Evolutionary conservation across 768 basidiomycete genomes (phyloP).

Genomic region (Chalciporus piperatus): DNA sequence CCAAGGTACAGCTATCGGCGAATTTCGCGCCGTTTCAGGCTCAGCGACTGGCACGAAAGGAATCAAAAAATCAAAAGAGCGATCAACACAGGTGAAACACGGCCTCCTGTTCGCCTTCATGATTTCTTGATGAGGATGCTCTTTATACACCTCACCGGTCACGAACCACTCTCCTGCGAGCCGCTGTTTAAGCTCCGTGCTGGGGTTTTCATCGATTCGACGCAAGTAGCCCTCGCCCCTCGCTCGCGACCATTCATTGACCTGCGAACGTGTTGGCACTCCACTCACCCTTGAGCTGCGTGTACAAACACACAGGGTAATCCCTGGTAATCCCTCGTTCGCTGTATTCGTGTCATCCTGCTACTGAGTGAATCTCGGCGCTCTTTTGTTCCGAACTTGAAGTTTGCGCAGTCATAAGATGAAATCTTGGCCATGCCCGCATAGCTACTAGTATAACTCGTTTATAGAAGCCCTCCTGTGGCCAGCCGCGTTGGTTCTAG

Average conservation of each 20-base stretch:
- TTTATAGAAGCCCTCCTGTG: conserved; percentile 9
- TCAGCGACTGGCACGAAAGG: conserved; percentile 13
- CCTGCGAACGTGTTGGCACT: conserved; percentile 14
- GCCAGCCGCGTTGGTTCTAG: background rate
- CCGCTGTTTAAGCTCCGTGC: conserved; percentile 27
- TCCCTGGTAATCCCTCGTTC: conserved; percentile 7
- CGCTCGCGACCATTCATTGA: conserved; percentile 15
- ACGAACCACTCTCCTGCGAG: conserved; percentile 5
- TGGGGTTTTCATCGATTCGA: conserved; percentile 12
- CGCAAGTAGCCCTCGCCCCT: conserved; percentile 15
- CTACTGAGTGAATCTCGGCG: conserved; percentile 1
- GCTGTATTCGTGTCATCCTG: conserved; percentile 6
- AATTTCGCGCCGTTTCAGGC: conserved; percentile 9
- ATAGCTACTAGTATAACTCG: conserved; percentile 8
- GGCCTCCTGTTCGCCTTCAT: conserved; percentile 10
- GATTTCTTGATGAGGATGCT: conserved; percentile 4
- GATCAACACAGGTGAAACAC: conserved; percentile 8
- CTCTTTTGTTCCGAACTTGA: conserved; percentile 9
- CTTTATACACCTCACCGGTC: conserved; percentile 10
- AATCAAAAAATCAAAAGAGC: background rate
- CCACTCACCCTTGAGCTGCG: conserved; percentile 7
- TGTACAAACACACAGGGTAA: conserved; percentile 10
- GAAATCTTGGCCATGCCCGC: conserved; percentile 18
- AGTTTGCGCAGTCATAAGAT: conserved; percentile 24
- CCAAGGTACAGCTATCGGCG: conserved; percentile 7